Conservation (phyloP, 139 green algal genomes). For the Chlorella sp. region DNA sequence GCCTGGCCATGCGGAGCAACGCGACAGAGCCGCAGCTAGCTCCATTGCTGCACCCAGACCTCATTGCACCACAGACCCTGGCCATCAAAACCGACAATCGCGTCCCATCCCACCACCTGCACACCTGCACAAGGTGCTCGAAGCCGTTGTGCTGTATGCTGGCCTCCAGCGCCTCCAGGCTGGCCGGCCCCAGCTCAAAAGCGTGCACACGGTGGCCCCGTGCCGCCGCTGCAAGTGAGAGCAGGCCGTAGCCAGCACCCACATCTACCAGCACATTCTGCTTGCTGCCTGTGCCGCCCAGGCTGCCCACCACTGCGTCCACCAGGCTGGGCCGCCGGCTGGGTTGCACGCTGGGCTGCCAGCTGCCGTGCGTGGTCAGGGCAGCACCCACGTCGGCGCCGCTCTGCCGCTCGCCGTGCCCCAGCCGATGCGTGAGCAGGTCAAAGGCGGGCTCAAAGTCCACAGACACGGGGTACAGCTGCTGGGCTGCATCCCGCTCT, state of each 20-base stretch:
- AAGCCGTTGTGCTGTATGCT: constrained; percentile 80
- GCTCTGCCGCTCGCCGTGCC: constrained; percentile 47
- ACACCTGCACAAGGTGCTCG: constrained; percentile 51
- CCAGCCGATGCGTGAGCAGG: constrained; percentile 60
- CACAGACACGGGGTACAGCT: constrained; percentile 74
- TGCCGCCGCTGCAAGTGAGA: constrained; percentile 81
- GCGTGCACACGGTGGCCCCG: constrained; percentile 75
- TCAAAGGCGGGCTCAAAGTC: constrained; percentile 79
- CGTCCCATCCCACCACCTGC: background rate
- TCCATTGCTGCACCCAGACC: background rate
- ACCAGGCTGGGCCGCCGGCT: constrained; percentile 64
- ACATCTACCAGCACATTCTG: constrained; percentile 66
- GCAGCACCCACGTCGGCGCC: constrained; percentile 67
- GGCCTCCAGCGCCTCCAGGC: constrained; percentile 63
- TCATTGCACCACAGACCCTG: background rate
- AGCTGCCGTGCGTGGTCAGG: constrained; percentile 76
- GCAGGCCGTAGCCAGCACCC: constrained; percentile 80
- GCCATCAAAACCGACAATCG: background rate
- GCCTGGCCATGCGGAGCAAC: too few species aligned
- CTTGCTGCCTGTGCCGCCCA: constrained; percentile 48
- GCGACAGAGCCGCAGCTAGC: too few species aligned
- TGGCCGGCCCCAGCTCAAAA: constrained; percentile 69
- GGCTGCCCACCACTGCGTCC: constrained; percentile 80
- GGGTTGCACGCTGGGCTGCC: constrained; percentile 75
- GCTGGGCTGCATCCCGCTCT: constrained; percentile 19